Evolutionary conservation across 805 yeast species (phyloP), one percentile per base, ranked within the genome.

Genomic region (Danielia reshetovae): DNA sequence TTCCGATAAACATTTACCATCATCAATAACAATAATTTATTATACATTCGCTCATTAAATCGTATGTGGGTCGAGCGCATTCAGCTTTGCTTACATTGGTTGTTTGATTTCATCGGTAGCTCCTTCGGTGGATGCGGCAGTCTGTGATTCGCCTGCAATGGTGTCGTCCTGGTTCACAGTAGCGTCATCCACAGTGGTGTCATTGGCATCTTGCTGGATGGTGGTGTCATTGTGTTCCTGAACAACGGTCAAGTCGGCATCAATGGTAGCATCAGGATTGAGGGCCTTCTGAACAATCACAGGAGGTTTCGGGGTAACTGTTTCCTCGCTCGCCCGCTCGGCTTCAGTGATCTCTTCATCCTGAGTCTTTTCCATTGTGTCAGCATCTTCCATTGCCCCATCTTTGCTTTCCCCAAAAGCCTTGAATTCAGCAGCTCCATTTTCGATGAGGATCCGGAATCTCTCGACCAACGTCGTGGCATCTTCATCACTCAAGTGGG

Each of bases 221-320:
- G 71, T 67, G 6, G 77, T 76, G 48, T 73, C 78, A 30, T 64
- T 63, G 35, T 54, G 52, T 27, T 62, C 70, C 39, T 70, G 75
- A 18, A 68, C 70, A 12, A 70, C 57, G 1, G 77, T 72, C 7
- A 70, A 54, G 47, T 74, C 79, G 10, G 72, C 74, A 48, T 73
- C 77, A n/a, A 48, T 59, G 3, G 47, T 44, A 11, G 35, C 46
- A 30, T 43, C 54, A 5, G 45, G 49, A 21, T 46, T 45, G 13
- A 35, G 42, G 33, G 35, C 43, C 32, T 35, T 45, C 27, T 18
- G 16, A 4, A 15, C 35, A 7, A 32, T 35, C 7, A 31, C 41
- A 5, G 37, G 45, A 4, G 16, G 24, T 18, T 35, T 34, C 5
- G 35, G 31, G 13, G 35, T 48, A 7, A 29, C 29, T 11, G 23